These are phyloP conservation scores for Limtongia smithiae DNA, from an alignment of 805 yeast genomes.

Conservation along the genomic window DNA sequence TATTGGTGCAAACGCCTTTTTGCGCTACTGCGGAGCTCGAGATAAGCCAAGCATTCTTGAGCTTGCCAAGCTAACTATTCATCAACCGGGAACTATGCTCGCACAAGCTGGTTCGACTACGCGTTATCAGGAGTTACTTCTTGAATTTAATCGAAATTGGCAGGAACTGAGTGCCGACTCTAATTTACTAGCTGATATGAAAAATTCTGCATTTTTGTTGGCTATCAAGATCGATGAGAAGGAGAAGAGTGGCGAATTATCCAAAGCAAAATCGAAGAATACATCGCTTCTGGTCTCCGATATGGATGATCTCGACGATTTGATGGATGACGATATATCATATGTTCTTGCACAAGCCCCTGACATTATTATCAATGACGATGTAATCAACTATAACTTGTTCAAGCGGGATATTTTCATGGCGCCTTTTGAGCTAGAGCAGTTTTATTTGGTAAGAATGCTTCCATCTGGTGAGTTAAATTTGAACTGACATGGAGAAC, in stretches of 20 bases:
- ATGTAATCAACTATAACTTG: slow-evolving; percentile 38
- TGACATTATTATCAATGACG: slow-evolving; percentile 39
- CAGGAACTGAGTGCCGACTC: slow-evolving; percentile 15
- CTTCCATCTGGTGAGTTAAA: not conserved
- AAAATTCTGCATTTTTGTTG: slow-evolving; percentile 33
- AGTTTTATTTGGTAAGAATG: slow-evolving; percentile 29
- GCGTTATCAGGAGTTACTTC: slow-evolving; percentile 32
- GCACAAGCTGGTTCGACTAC: slow-evolving; percentile 29
- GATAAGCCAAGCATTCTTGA: slow-evolving; percentile 37
- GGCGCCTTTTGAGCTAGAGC: slow-evolving; percentile 40
- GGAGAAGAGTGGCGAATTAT: slow-evolving; percentile 27
- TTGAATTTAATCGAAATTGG: slow-evolving; percentile 31
- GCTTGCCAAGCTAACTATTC: slow-evolving; percentile 32
- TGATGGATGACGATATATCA: slow-evolving; percentile 19
- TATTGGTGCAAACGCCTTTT: slow-evolving; percentile 34
- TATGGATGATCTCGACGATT: slow-evolving; percentile 18
- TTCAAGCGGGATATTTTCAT: slow-evolving; percentile 36
- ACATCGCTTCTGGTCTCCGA: not conserved
- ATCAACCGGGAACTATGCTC: slow-evolving; percentile 32
- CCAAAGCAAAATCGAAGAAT: slow-evolving; percentile 1
- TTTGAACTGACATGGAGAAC: not conserved
- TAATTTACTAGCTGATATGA: slow-evolving; percentile 32
- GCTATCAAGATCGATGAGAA: slow-evolving; percentile 32
- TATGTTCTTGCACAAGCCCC: slow-evolving; percentile 32
- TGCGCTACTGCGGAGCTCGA: slow-evolving; percentile 36